Evolutionary conservation across 78 protist genomes (phyloP), one percentile per base, ranked within the genome.

Genomic region (Dictyostelium intermedium): DNA sequence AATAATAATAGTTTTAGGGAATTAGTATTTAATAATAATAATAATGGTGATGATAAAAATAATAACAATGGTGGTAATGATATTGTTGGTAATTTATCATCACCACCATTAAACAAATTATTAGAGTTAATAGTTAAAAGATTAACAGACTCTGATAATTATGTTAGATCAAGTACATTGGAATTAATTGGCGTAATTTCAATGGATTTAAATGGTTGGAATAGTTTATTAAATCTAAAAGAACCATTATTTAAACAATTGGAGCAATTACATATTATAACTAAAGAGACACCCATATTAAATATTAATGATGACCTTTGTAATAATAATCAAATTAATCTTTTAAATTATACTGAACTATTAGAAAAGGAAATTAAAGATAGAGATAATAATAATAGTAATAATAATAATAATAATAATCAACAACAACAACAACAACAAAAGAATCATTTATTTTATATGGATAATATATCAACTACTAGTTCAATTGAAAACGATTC

Each of bases 301-400:
- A 37, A 25, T 20, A 89, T 89, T 53, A 89, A 80, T 35, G 93
- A 89, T 47, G 73, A 89, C 30, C 16, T 89, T 18, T 79, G 70
- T 60, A 89, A 89, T 80, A 69, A 78, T 61, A 89, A 89, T 69
- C 81, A 89, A 81, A 89, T 89, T 63, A 89, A 89, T 81, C 50
- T 89, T 5, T 34, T n/a, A 5, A 89, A 89, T 9, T 89, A 89
- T 50, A 89, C 87, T 10, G 53, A 78, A 5, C 43, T 89, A 47
- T 45, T 80, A 10, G 39, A 80, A 39, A 30, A 74, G 18, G 93
- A 89, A 56, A 80, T 37, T 14, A 25, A 78, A 35, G 85, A 45
- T 30, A 45, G 66, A 45, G 27, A n/a, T 20, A 10, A 5, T n/a
- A 61, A 18, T 61, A n/a, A 50, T 14, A 50, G 18, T 20, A 53